Evolutionary conservation across 768 basidiomycete genomes (phyloP).

Genomic region (Chiua virens): DNA sequence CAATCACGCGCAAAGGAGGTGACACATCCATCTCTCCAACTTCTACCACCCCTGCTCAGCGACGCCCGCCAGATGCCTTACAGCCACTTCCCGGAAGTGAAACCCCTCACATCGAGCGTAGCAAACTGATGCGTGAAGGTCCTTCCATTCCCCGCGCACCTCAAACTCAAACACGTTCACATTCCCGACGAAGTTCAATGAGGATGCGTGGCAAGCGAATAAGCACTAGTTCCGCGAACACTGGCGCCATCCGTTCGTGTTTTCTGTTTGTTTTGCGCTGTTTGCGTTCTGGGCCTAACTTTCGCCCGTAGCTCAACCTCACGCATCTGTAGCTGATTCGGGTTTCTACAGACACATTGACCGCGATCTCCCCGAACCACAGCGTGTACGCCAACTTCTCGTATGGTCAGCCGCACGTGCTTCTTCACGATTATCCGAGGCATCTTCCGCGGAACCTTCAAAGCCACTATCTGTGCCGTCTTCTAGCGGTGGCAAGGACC

Average conservation of each 20-base stretch:
- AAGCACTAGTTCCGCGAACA: conserved; percentile 65
- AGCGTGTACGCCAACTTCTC: conserved; percentile 69
- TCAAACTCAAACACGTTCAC: conserved; percentile 31
- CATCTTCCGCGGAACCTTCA: conserved; percentile 31
- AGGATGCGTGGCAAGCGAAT: conserved; percentile 70
- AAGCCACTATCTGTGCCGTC: conserved; percentile 29
- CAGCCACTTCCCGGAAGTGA: conserved; percentile 55
- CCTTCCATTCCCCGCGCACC: conserved; percentile 29
- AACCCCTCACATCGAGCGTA: conserved; percentile 66
- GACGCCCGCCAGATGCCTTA: conserved; percentile 45
- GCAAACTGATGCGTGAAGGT: conserved; percentile 59
- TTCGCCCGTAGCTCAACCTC: conserved; percentile 62
- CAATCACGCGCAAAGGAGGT: conserved; percentile 52
- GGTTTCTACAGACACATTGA: conserved; percentile 84
- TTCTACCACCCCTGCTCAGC: conserved; percentile 33
- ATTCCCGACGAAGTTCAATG: conserved; percentile 63
- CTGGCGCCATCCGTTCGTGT: conserved; percentile 70
- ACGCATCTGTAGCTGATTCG: conserved; percentile 64
- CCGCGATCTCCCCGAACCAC: conserved; percentile 68
- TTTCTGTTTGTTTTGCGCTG: conserved; percentile 9
- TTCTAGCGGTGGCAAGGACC: conserved; percentile 35
- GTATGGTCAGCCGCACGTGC: conserved; percentile 76
- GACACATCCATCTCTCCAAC: conserved; percentile 38
- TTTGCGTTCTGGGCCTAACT: neutral
- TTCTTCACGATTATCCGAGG: conserved; percentile 27